phyloP scores from a whole-genome alignment of 164 flowering plant genomes.

The Stephania yunnanensis region DNA sequence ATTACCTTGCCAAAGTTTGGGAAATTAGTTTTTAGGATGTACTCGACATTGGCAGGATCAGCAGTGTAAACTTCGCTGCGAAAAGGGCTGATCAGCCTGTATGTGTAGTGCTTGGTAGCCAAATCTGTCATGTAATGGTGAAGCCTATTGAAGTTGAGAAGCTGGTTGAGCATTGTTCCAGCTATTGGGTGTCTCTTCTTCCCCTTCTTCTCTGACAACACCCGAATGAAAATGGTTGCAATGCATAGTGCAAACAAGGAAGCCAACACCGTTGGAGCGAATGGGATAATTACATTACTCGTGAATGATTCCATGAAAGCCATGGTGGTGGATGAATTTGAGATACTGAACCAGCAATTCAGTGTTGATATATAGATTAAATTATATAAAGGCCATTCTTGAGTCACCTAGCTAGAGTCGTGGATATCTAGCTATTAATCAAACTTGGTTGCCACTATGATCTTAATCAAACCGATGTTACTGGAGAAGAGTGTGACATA shows the following conservation, averaged over 20 bases:
- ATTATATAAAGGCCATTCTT: neutral
- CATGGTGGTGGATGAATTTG: neutral
- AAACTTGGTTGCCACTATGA: no score
- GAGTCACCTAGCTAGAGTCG: no score
- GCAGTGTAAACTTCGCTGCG: constrained; percentile 16
- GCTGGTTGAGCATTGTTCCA: constrained; percentile 52
- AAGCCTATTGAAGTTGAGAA: constrained; percentile 46
- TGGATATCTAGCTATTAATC: no score
- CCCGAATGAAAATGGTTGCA: constrained; percentile 1
- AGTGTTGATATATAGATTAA: neutral
- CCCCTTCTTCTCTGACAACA: constrained; percentile 13
- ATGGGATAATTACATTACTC: neutral
- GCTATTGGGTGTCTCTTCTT: constrained; percentile 47
- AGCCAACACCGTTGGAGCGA: constrained; percentile 8
- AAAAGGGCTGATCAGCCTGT: constrained; percentile 22
- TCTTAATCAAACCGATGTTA: no score
- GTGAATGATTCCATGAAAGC: constrained; percentile 1
- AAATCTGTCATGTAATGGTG: constrained; percentile 59
- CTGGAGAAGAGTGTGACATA: no score
- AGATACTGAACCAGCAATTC: neutral
- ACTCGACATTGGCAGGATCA: constrained; percentile 19
- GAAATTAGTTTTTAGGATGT: constrained; percentile 20
- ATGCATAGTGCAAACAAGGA: neutral
- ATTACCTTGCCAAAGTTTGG: constrained; percentile 17
- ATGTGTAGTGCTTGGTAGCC: constrained; percentile 44